Base-by-base conservation (phyloP, 2,329 filamentous ascomycete species). In the Botryosphaeria dothidea region DNA sequence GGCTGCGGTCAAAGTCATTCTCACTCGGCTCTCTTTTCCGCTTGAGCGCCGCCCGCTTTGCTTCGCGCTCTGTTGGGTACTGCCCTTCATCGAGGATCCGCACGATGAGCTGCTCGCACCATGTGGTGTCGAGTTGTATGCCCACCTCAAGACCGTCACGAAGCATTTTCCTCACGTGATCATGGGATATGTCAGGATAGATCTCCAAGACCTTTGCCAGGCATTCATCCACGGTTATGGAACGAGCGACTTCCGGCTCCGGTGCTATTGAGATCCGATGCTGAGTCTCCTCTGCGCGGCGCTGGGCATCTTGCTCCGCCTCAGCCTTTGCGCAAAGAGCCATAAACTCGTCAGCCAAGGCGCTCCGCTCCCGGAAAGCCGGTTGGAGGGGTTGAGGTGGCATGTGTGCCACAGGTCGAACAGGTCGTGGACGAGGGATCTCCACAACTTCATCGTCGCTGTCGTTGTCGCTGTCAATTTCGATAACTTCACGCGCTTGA, bases 21-120 rank as follows among this genome's bases (percentile, higher is more conserved):
- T 58, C 51, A 15, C 43, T 34, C 29, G 51, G 51, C 23, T 31
- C 62, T 38, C 72, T 68, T 66, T 76, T 75, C 57, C 75, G 71
- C 66, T 76, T 76, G 29, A 72, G 73, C 4, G 69, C 70, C 19
- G 67, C 69, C n/a, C 58, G 56, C 21, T 67, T 34, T 43, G 31
- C 67, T 23, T 76, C 73, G 4, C 65, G 60, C 62, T 77, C 74
- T 68, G 73, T 77, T 8, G 76, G 76, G 66, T 78, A 78, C 1
- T 56, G 52, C 1, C 68, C 74, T n/a, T 66, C 69, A 38, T 77
- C 75, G 6, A 78, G 67, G 27, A 78, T 68, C 8, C 68, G 63
- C 8, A 68, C 65, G 34, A 78, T 69, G 25, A 78, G 66, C 17
- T 62, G 65, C 58, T 75, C 71, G 60, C 73, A 75, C 57, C 67